Evolutionary conservation across 306 rosid genomes (phyloP).

Genomic region (Castanea crenata): DNA sequence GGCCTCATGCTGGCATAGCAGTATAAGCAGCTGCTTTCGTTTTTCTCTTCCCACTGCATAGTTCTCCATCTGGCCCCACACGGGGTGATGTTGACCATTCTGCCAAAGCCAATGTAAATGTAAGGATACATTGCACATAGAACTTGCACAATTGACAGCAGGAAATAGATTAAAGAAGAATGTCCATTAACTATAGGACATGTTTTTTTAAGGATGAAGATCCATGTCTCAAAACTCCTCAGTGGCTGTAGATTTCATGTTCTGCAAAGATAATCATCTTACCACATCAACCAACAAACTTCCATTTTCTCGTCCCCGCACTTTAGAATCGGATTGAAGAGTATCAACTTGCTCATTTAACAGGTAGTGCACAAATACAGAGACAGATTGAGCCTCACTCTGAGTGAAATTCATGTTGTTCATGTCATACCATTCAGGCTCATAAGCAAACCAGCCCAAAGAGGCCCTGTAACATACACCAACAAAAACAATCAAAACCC

Average conservation of each 20-base stretch:
- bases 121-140: slow-evolving; percentile 25
- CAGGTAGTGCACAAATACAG: slow-evolving; percentile 79
- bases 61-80: slow-evolving; percentile 96
- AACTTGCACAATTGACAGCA: slow-evolving; percentile 2
- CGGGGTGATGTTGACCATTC: slow-evolving; percentile 80
- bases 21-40: slow-evolving; percentile 73
- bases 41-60: slow-evolving; percentile 83
- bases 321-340: slow-evolving; percentile 60
- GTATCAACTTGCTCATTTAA: slow-evolving; percentile 66
- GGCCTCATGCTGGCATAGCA: slow-evolving; percentile 94
- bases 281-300: slow-evolving; percentile 60
- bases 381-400: slow-evolving; percentile 93
- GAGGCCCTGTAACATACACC: slow-evolving; percentile 64
- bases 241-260: slow-evolving; percentile 14
- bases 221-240: slow-evolving; percentile 8
- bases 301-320: slow-evolving; percentile 74
- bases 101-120: slow-evolving; percentile 34
- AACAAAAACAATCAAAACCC: slow-evolving; percentile 33
- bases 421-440: slow-evolving; percentile 86
- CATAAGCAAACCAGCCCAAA: slow-evolving; percentile 90
- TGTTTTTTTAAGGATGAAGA: slow-evolving; percentile 12
- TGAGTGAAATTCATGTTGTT: slow-evolving; percentile 70
- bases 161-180: slow-evolving; percentile 11
- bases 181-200: background rate
- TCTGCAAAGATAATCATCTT: slow-evolving; percentile 32